Evolutionary conservation across 2,329 filamentous ascomycete species (phyloP), one percentile per base, ranked within the genome.

Genomic region (Paraconiothyrium sp.): DNA sequence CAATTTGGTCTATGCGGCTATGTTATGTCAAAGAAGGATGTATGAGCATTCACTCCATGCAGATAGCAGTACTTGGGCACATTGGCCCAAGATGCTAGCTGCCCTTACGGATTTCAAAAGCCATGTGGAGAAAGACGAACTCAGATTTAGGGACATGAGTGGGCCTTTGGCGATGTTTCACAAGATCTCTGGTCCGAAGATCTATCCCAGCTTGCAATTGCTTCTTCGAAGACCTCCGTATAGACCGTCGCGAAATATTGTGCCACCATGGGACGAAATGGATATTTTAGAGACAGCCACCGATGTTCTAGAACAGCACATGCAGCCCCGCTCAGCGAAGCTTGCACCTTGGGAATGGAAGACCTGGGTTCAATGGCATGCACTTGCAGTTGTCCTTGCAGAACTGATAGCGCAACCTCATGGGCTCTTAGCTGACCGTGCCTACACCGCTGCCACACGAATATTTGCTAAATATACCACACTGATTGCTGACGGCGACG

Each of bases 361-460:
- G 41, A 62, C 54, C 27, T 65, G 64, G 64, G 50, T 67, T 22
- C 61, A 67, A 43, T 67, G 62, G 64, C 59, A 67, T 55, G 62
- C 62, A 9, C 57, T 67, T 4, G 64, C 64, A 30, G 58, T 67
- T 32, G 48, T 67, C 22, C 64, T 67, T 30, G 57, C 59, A 16
- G 64, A 64, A 34, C 30, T 67, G 22, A 20, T 55, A 5, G 48
- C 27, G 13, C 44, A 51, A 13, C 62, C 57, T 1, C 1, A 30
- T 11, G 54, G 27, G 13, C 24, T 27, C 24, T 9, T 57, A 9
- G 46, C 48, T 20, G 57, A 62, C 14, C 51, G 60, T 20, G 60
- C 60, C 35, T 62, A 57, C 22, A 39, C 20, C 8, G 48, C 59
- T 4, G 57, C 60, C 4, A 47, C 13, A 27, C 52, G 47, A 8